phyloP scores from a whole-genome alignment of 495 filamentous ascomycete species.

The Penicillium taxi region DNA sequence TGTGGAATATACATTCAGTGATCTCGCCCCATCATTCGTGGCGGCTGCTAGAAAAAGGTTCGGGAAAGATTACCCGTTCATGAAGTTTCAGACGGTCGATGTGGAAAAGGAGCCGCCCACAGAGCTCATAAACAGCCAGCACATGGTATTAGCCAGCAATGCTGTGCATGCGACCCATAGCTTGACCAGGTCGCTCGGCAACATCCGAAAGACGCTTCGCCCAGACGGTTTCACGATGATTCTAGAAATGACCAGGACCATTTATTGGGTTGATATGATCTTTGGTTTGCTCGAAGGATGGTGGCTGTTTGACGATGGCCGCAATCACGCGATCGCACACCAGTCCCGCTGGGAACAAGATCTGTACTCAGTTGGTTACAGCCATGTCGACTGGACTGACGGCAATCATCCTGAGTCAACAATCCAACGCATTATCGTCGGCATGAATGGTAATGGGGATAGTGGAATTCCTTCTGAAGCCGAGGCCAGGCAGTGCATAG shows the following conservation, averaged over 20 bases:
- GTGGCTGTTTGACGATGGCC: slow-evolving; percentile 43
- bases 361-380: slow-evolving; percentile 36
- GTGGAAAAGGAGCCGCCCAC: slow-evolving; percentile 35
- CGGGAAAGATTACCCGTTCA: slow-evolving; percentile 36
- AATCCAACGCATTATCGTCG: slow-evolving; percentile 37
- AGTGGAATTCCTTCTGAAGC: no score
- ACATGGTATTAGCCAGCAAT: slow-evolving; percentile 43
- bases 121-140: slow-evolving; percentile 31
- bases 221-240: slow-evolving; percentile 36
- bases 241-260: slow-evolving; percentile 35
- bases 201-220: slow-evolving; percentile 29
- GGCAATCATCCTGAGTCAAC: slow-evolving; percentile 33
- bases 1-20: slow-evolving; percentile 45
- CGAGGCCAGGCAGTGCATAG: no score
- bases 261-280: slow-evolving; percentile 37
- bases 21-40: slow-evolving; percentile 38
- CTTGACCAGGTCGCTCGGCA: slow-evolving; percentile 17
- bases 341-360: slow-evolving; percentile 24
- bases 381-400: slow-evolving; percentile 43
- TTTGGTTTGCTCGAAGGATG: slow-evolving; percentile 45
- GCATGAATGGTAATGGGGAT: no score
- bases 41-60: slow-evolving; percentile 27
- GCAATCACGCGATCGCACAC: slow-evolving; percentile 26
- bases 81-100: slow-evolving; percentile 37
- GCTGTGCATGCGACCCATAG: slow-evolving; percentile 43